Evolutionary conservation across 148 eudicot species (phyloP).

Genomic region (Mesembryanthemum crystallinum): DNA sequence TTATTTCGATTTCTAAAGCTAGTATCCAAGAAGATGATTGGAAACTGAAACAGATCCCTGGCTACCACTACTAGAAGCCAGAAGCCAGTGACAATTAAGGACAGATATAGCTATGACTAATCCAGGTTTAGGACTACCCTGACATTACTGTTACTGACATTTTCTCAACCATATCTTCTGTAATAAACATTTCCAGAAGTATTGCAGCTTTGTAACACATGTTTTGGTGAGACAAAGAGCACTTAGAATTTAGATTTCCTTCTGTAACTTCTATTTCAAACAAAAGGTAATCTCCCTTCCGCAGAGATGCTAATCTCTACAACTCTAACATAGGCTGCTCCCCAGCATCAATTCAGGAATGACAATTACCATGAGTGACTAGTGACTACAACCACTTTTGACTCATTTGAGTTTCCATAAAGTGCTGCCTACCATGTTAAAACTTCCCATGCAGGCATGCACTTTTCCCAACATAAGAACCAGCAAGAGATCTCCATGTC

Average conservation of each 20-base stretch:
- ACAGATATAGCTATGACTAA: no score
- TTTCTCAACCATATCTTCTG: neutral
- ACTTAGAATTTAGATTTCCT: no score
- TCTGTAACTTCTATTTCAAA: neutral
- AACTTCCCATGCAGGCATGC: neutral
- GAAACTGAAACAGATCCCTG: no score
- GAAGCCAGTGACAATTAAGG: no score
- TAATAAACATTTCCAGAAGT: neutral
- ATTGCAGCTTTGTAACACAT: no score
- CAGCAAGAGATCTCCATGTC: neutral
- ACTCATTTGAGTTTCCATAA: neutral
- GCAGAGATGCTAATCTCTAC: neutral
- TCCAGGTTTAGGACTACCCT: no score
- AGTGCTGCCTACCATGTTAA: neutral
- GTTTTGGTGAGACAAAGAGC: no score
- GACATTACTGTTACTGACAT: neutral
- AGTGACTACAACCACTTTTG: neutral
- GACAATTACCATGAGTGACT: neutral
- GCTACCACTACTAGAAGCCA: no score
- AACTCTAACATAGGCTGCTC: neutral
- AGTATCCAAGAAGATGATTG: no score
- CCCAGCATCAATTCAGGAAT: neutral
- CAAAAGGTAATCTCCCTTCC: no score
- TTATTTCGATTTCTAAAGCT: no score
- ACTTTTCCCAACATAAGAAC: neutral